A percentile compares a stretch with the other conserved stretches of the same genome.
These are phyloP conservation scores for Arachnomyces sp. DNA, from an alignment of 2,329 filamentous ascomycete species.

Conservation along the genomic window DNA sequence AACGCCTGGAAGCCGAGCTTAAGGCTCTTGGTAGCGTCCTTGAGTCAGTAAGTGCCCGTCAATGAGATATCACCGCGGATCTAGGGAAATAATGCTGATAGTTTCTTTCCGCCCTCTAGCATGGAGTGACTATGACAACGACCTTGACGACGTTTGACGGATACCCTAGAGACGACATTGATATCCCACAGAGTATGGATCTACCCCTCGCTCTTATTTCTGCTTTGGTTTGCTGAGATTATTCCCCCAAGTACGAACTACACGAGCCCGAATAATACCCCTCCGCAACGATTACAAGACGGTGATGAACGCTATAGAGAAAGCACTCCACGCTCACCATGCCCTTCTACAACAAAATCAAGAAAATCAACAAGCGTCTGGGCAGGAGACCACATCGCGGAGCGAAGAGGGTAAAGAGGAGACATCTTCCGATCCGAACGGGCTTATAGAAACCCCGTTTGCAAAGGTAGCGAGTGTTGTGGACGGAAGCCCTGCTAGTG, in stretches of 20 bases:
- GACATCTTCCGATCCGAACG: constrained; percentile 17
- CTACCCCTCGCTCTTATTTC: neutral
- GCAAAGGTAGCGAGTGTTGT: constrained; percentile 84
- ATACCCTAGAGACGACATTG: constrained; percentile 85
- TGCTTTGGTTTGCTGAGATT: constrained; percentile 1
- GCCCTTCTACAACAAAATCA: constrained; percentile 56
- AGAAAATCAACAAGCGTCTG: constrained; percentile 22
- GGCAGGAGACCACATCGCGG: constrained; percentile 14
- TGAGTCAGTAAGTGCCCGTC: constrained; percentile 59
- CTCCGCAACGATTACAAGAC: constrained; percentile 90
- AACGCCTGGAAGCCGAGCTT: constrained; percentile 76
- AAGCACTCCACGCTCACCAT: constrained; percentile 81
- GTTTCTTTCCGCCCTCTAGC: constrained; percentile 47
- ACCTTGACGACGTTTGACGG: constrained; percentile 79
- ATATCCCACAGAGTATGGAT: constrained; percentile 77
- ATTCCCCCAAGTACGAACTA: constrained; percentile 66
- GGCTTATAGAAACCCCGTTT: constrained; percentile 57
- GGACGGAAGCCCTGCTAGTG: constrained; percentile 67
- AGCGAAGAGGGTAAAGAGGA: constrained; percentile 18
- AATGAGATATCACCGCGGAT: constrained; percentile 5
- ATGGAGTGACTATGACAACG: constrained; percentile 88
- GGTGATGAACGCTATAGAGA: constrained; percentile 75
- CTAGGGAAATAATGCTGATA: constrained; percentile 10
- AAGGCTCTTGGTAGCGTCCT: constrained; percentile 75
- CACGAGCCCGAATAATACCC: constrained; percentile 77